phyloP scores from a whole-genome alignment of 2,329 filamentous ascomycete species.

The Pseudogymnoascus sp. region DNA sequence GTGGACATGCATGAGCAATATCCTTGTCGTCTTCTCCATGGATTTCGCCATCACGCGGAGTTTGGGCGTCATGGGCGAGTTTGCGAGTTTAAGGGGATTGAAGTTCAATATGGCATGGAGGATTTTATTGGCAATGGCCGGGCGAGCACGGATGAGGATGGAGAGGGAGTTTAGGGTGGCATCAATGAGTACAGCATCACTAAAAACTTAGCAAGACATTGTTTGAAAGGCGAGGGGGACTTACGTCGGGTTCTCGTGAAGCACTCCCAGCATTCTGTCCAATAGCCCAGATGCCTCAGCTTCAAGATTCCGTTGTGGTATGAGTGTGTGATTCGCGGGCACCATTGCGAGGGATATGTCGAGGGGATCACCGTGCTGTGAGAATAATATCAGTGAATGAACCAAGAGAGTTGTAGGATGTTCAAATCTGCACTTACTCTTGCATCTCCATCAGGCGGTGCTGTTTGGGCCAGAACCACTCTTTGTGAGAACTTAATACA shows the following conservation, averaged over 20 bases:
- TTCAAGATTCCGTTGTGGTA: slow-evolving; percentile 75
- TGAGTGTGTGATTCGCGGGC: slow-evolving; percentile 70
- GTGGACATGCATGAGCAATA: slow-evolving; percentile 73
- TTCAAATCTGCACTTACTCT: slow-evolving; percentile 49
- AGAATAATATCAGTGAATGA: slow-evolving; percentile 11
- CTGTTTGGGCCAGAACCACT: slow-evolving; percentile 85
- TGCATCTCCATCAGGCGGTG: slow-evolving; percentile 71
- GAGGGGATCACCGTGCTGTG: slow-evolving; percentile 60
- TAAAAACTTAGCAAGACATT: slow-evolving; percentile 39
- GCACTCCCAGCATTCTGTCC: slow-evolving; percentile 74
- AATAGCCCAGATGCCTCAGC: slow-evolving; percentile 87
- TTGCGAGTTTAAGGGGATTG: slow-evolving; percentile 78
- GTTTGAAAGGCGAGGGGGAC: slow-evolving; percentile 26
- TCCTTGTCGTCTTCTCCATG: slow-evolving; percentile 87
- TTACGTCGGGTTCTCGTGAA: slow-evolving; percentile 82
- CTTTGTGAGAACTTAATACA: slow-evolving; percentile 97
- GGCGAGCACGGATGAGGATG: slow-evolving; percentile 72
- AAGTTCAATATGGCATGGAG: slow-evolving; percentile 80
- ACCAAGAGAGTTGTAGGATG: neutral
- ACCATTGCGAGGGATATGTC: slow-evolving; percentile 85
- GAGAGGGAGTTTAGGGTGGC: slow-evolving; percentile 85
- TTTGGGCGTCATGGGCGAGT: slow-evolving; percentile 67
- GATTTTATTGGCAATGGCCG: slow-evolving; percentile 76
- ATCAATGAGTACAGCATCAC: slow-evolving; percentile 81
- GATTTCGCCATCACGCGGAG: slow-evolving; percentile 79